Percentiles rank a stretch among this genome's conserved stretches.
These are phyloP conservation scores for Jacaranda mimosifolia DNA, from an alignment of 257 asterid genomes.

Conservation along the genomic window DNA sequence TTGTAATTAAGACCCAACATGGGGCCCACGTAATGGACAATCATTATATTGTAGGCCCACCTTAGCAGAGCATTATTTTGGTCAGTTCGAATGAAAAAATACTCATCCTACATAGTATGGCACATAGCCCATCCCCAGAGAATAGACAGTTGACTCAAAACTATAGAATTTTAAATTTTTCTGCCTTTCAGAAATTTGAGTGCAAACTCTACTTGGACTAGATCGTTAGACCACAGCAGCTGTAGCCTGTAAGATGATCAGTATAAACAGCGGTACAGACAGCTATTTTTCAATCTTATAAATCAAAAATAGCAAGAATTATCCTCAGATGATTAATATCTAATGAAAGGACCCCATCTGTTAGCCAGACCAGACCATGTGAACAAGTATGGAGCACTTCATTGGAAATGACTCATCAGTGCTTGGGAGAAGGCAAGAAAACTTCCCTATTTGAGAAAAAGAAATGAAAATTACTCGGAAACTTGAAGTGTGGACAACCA, in stretches of 20 bases:
- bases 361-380: constrained; percentile 35
- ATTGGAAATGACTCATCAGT: constrained; percentile 37
- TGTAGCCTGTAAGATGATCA: too few species aligned
- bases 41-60: not conserved
- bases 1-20: too few species aligned
- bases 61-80: not conserved
- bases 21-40: not conserved
- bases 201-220: too few species aligned
- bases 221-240: too few species aligned
- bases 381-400: constrained; percentile 48
- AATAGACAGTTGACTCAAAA: constrained; percentile 12
- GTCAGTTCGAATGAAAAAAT: not conserved
- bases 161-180: not conserved
- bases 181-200: too few species aligned
- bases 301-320: not conserved
- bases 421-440: not conserved
- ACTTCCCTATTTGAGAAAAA: constrained; percentile 15
- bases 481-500: constrained; percentile 31
- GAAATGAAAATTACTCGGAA: not conserved
- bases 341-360: constrained; percentile 25
- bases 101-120: not conserved
- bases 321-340: constrained; percentile 1
- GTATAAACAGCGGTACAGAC: too few species aligned
- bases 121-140: constrained; percentile 11
- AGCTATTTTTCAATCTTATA: constrained; percentile 7